phyloP scores from a whole-genome alignment of 164 flowering plant genomes.

The Nelumbo lutea region DNA sequence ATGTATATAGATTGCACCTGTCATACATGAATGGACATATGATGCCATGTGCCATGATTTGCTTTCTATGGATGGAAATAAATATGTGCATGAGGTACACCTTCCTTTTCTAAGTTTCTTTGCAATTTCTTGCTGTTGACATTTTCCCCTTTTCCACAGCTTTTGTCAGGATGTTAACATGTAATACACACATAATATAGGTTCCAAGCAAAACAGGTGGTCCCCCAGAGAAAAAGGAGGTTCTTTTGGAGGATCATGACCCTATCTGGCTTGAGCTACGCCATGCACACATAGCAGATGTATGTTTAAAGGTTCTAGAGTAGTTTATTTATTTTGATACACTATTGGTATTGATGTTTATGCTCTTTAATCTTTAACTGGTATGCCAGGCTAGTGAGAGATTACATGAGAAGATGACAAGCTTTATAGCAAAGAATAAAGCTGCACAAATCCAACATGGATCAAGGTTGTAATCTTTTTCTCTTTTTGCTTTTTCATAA shows the following conservation, averaged over 20 bases:
- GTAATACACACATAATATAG: conserved; percentile 27
- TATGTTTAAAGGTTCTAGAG: conserved; percentile 27
- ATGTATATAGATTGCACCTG: conserved; percentile 76
- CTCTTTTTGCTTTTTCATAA: neutral
- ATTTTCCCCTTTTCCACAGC: conserved; percentile 1
- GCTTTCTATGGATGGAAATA: conserved; percentile 87
- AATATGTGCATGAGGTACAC: conserved; percentile 85
- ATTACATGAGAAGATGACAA: conserved; percentile 85
- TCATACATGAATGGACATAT: conserved; percentile 99
- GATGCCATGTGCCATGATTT: conserved; percentile 99
- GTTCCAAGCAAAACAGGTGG: conserved; percentile 75
- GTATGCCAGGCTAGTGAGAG: conserved; percentile 84
- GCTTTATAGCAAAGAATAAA: conserved; percentile 83
- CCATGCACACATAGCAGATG: conserved; percentile 96
- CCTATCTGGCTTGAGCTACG: conserved; percentile 97
- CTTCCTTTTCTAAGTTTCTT: conserved; percentile 1
- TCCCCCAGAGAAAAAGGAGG: conserved; percentile 77
- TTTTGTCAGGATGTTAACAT: neutral
- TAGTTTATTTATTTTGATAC: conserved; percentile 6
- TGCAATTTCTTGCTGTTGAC: neutral
- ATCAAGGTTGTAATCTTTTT: conserved; percentile 44
- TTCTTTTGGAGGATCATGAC: conserved; percentile 95
- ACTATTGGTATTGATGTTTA: neutral
- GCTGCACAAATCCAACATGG: conserved; percentile 91
- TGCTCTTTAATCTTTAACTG: conserved; percentile 17